These are phyloP conservation scores for Globisporangium uncinulatum DNA, from an alignment of 352 stramenopile genomes.

Conservation along the genomic window DNA sequence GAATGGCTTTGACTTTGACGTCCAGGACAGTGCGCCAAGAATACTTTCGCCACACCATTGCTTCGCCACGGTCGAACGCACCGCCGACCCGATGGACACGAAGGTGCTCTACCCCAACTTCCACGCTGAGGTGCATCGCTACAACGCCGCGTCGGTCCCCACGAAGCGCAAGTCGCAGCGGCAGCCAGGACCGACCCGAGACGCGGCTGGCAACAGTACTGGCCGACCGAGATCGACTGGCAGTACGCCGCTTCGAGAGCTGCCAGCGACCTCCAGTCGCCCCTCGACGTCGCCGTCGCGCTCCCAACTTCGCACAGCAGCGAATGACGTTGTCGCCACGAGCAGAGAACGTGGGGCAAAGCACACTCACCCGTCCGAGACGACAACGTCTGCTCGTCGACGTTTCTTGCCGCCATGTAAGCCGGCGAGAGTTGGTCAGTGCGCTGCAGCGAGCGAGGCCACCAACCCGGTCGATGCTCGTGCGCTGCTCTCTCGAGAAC, in stretches of 20 bases:
- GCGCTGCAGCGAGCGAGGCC: neutral
- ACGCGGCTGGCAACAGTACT: neutral
- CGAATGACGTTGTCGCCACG: neutral
- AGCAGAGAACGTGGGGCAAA: neutral
- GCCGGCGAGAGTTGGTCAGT: conserved; percentile 1
- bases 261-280: neutral
- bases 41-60: too few relatives aligned
- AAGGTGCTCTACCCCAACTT: conserved; percentile 53
- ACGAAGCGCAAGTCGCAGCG: conserved; percentile 16
- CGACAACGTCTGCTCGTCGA: neutral
- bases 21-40: too few relatives aligned
- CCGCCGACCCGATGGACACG: conserved; percentile 4
- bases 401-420: conserved; percentile 9
- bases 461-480: neutral
- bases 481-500: conserved; percentile 3
- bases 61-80: too few relatives aligned
- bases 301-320: neutral
- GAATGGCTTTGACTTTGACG: too few relatives aligned
- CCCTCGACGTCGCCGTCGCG: conserved; percentile 8
- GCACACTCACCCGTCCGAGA: neutral
- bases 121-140: conserved; percentile 40
- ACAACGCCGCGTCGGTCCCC: conserved; percentile 20
- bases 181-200: neutral
- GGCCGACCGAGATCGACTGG: conserved; percentile 8
- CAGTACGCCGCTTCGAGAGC: neutral